Conservation (phyloP, 306 rosid genomes). For the Sicyos edulis region DNA sequence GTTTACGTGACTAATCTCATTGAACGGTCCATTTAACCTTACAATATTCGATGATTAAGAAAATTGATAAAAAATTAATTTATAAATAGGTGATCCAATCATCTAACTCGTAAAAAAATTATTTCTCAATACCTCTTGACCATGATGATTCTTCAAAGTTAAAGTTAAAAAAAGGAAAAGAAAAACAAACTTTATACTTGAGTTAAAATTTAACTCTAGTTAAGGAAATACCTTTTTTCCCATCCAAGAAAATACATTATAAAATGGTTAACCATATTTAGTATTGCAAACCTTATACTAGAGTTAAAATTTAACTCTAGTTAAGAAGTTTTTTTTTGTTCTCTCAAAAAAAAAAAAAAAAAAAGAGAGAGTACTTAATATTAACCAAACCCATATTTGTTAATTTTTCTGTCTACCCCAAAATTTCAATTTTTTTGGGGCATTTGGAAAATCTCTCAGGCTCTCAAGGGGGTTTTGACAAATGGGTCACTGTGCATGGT, state of each 20-base stretch:
- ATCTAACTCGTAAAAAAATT: too few relatives aligned
- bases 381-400: slow-evolving; percentile 32
- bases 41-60: too few relatives aligned
- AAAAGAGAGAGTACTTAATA: slow-evolving; percentile 5
- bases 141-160: too few relatives aligned
- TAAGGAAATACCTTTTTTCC: slow-evolving; percentile 15
- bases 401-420: slow-evolving; percentile 22
- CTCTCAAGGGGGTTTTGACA: slow-evolving; percentile 54
- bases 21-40: too few relatives aligned
- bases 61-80: too few relatives aligned
- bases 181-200: too few relatives aligned
- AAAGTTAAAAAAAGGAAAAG: too few relatives aligned
- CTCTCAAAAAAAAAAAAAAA: too few relatives aligned
- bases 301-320: slow-evolving; percentile 57
- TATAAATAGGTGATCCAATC: too few relatives aligned
- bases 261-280: slow-evolving; percentile 15
- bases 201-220: too few relatives aligned
- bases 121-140: too few relatives aligned
- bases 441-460: slow-evolving; percentile 46
- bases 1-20: too few relatives aligned
- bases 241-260: slow-evolving; percentile 14
- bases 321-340: slow-evolving; percentile 34
- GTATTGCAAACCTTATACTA: slow-evolving; percentile 12
- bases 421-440: slow-evolving; percentile 33
- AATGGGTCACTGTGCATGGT: slow-evolving; percentile 64